phyloP scores from a whole-genome alignment of 1,284 basidiomycete species.

The Ganoderma meredithae region DNA sequence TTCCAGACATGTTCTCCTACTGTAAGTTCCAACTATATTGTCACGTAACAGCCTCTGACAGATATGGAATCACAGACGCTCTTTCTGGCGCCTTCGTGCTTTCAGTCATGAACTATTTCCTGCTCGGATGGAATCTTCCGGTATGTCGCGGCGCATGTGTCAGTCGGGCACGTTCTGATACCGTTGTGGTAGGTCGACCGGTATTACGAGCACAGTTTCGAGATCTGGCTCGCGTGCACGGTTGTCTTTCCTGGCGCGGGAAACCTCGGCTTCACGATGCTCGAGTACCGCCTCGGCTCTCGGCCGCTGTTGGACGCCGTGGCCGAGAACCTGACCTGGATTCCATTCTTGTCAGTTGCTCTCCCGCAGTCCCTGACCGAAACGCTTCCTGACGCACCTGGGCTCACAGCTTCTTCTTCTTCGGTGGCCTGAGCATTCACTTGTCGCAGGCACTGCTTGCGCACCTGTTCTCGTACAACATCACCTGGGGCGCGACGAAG shows the following conservation, averaged over 20 bases:
- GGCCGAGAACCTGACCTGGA: constrained; percentile 76
- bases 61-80: constrained; percentile 56
- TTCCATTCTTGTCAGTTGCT: constrained; percentile 77
- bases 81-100: constrained; percentile 73
- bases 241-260: constrained; percentile 80
- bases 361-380: neutral
- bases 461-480: constrained; percentile 86
- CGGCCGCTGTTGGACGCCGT: constrained; percentile 60
- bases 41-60: neutral
- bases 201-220: constrained; percentile 75
- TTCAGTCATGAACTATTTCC: constrained; percentile 73
- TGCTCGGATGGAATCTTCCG: constrained; percentile 67
- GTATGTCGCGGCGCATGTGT: constrained; percentile 39
- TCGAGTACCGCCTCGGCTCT: constrained; percentile 80
- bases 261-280: constrained; percentile 73
- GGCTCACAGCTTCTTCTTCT: constrained; percentile 79
- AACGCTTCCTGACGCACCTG: neutral
- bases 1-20: constrained; percentile 85
- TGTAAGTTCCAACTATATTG: constrained; percentile 50
- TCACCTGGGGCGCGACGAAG: constrained; percentile 81
- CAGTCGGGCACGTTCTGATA: neutral
- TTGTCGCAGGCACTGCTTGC: constrained; percentile 79
- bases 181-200: constrained; percentile 51
- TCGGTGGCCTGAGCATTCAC: constrained; percentile 80
- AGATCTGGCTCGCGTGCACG: constrained; percentile 80